Conservation (phyloP, 306 rosid species). For the Cicer pinnatifidum region DNA sequence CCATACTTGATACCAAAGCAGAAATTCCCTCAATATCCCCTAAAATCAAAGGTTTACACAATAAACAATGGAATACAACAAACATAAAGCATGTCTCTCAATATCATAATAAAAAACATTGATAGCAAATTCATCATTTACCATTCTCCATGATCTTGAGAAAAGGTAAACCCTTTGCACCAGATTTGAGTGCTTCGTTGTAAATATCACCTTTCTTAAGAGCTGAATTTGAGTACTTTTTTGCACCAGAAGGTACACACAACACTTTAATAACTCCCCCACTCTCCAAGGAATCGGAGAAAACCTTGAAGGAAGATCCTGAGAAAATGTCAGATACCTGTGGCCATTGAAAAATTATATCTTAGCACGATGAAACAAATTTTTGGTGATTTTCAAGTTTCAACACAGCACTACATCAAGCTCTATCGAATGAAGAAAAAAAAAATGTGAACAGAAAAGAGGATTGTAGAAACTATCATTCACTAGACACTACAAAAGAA, state of each 20-base stretch:
- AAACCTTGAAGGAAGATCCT: constrained; percentile 81
- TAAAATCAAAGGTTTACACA: constrained; percentile 48
- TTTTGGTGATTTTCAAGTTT: constrained; percentile 17
- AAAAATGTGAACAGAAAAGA: not conserved
- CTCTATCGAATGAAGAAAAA: not conserved
- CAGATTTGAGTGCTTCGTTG: constrained; percentile 75
- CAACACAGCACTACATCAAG: constrained; percentile 21
- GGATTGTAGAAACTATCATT: not conserved
- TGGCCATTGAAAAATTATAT: constrained; percentile 39
- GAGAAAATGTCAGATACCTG: constrained; percentile 84
- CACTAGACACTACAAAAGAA: constrained; percentile 32
- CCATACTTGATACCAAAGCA: constrained; percentile 77
- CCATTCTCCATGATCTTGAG: constrained; percentile 85
- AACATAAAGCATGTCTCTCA: not conserved
- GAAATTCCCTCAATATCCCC: constrained; percentile 86
- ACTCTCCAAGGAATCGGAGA: constrained; percentile 73
- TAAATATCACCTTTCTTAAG: constrained; percentile 88
- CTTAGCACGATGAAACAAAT: constrained; percentile 43
- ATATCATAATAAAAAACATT: constrained; percentile 3
- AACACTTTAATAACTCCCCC: constrained; percentile 83
- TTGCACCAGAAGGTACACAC: constrained; percentile 79
- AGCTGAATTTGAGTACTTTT: constrained; percentile 82
- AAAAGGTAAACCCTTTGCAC: constrained; percentile 93
- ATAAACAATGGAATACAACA: constrained; percentile 32
- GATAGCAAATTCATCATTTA: constrained; percentile 41